These are phyloP conservation scores for Solanum tacnaense DNA, from an alignment of 257 asterid genomes.

Conservation along the genomic window DNA sequence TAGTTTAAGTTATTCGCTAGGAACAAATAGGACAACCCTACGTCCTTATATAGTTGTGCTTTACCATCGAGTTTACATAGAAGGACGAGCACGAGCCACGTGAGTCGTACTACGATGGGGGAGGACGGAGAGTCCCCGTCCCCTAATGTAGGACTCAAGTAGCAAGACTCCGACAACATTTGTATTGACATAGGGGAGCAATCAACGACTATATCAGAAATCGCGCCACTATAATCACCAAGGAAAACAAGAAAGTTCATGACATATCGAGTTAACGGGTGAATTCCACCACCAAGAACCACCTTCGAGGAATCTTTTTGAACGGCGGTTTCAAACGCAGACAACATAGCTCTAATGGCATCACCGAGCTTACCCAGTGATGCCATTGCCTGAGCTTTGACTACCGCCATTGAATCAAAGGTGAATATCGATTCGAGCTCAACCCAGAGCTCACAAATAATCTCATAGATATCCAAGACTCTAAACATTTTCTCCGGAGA, in stretches of 20 bases:
- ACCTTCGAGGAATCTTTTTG: conserved; percentile 60
- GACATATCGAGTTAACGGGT: conserved; percentile 81
- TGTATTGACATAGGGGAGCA: conserved; percentile 20
- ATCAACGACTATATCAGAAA: conserved; percentile 53
- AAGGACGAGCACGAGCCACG: conserved; percentile 67
- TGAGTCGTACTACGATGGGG: conserved; percentile 33
- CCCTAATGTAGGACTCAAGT: conserved; percentile 19
- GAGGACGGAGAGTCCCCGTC: conserved; percentile 22
- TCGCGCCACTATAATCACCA: conserved; percentile 57
- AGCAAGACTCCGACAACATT: conserved; percentile 42
- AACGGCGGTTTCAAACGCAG: conserved; percentile 65
- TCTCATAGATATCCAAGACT: conserved; percentile 55
- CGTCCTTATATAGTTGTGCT: conserved; percentile 52
- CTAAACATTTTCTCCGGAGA: conserved; percentile 78
- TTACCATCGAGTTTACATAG: conserved; percentile 71
- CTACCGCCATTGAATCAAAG: conserved; percentile 34
- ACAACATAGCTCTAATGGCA: conserved; percentile 42
- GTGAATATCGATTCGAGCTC: conserved; percentile 49
- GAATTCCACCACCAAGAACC: conserved; percentile 49
- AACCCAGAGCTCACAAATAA: conserved; percentile 47
- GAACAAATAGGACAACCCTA: conserved; percentile 56
- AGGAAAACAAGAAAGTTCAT: conserved; percentile 71
- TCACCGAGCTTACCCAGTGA: conserved; percentile 56
- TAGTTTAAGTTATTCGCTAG: conserved; percentile 70
- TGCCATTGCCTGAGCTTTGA: conserved; percentile 41